A percentile compares a stretch with the other conserved stretches of the same genome.
Conservation (phyloP, 768 basidiomycete species). For the Sarcomyxa edulis region DNA sequence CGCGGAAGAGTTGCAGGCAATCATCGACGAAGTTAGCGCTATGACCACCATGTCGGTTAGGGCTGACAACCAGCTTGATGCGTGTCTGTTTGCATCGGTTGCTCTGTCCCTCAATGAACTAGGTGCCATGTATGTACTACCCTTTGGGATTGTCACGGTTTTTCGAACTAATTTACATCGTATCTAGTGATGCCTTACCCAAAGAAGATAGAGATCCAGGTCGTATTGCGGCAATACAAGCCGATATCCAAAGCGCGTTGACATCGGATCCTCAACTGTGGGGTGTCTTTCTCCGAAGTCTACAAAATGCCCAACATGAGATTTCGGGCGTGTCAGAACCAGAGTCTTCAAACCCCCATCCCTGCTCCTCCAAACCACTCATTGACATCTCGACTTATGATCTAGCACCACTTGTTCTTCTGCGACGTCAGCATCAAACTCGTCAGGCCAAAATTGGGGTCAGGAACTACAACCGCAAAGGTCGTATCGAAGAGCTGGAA, state of each 20-base stretch:
- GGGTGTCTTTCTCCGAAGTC: no score
- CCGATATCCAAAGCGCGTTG: background rate
- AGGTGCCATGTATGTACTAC: background rate
- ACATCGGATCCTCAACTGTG: background rate
- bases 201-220: background rate
- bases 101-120: background rate
- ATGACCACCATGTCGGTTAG: background rate
- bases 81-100: background rate
- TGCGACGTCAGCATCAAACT: conserved; percentile 10
- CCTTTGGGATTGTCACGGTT: background rate
- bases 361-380: conserved; percentile 3
- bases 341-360: background rate
- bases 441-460: conserved; percentile 9
- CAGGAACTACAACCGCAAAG: conserved; percentile 5
- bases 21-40: background rate
- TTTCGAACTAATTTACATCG: background rate
- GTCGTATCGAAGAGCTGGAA: background rate
- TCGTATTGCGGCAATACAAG: background rate
- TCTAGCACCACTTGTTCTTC: conserved; percentile 7
- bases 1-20: no score
- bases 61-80: background rate
- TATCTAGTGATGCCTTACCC: background rate
- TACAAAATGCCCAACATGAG: no score
- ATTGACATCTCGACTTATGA: conserved; percentile 5
- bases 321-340: background rate